Percentiles rank a stretch among this genome's conserved stretches.
phyloP scores from a whole-genome alignment of 345 rosid species.

The Ailanthus altissimus region DNA sequence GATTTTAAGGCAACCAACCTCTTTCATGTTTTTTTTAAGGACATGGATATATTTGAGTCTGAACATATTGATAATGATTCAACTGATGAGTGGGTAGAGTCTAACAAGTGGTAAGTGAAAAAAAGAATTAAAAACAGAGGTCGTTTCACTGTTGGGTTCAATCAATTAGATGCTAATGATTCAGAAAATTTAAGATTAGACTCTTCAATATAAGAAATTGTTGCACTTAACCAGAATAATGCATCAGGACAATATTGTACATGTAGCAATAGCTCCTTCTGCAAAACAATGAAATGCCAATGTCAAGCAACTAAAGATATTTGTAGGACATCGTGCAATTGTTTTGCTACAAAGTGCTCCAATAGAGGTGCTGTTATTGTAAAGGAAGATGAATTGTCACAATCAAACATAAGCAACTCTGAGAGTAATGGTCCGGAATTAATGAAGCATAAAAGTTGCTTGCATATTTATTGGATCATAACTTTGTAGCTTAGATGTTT shows the following conservation, averaged over 20 bases:
- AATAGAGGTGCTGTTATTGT: slow-evolving; percentile 43
- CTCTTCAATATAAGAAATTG: slow-evolving; percentile 31
- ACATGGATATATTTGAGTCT: slow-evolving; percentile 87
- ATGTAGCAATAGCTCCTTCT: slow-evolving; percentile 60
- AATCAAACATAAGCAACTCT: slow-evolving; percentile 18
- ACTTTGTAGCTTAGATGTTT: too few species aligned
- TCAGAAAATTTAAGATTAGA: slow-evolving; percentile 26
- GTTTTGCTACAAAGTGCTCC: slow-evolving; percentile 59
- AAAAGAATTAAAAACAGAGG: slow-evolving; percentile 46
- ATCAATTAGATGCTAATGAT: slow-evolving; percentile 28
- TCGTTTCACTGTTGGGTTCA: slow-evolving; percentile 29
- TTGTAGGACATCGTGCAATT: slow-evolving; percentile 74
- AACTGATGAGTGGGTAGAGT: too few species aligned
- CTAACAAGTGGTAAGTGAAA: slow-evolving; percentile 27
- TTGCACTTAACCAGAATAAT: slow-evolving; percentile 22
- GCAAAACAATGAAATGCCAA: slow-evolving; percentile 81
- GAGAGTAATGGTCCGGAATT: slow-evolving; percentile 33
- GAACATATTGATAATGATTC: slow-evolving; percentile 56
- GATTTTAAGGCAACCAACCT: slow-evolving; percentile 48
- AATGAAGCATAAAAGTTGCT: too few species aligned
- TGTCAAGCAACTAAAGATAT: slow-evolving; percentile 63
- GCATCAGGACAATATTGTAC: slow-evolving; percentile 54
- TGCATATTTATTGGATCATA: too few species aligned
- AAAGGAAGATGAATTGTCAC: slow-evolving; percentile 29
- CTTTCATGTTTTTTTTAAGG: slow-evolving; percentile 53